Percentiles rank a stretch among this genome's conserved stretches.
Evolutionary conservation across 176 grass and related monocot species (phyloP).

Genomic region (Eragrostis curvula): DNA sequence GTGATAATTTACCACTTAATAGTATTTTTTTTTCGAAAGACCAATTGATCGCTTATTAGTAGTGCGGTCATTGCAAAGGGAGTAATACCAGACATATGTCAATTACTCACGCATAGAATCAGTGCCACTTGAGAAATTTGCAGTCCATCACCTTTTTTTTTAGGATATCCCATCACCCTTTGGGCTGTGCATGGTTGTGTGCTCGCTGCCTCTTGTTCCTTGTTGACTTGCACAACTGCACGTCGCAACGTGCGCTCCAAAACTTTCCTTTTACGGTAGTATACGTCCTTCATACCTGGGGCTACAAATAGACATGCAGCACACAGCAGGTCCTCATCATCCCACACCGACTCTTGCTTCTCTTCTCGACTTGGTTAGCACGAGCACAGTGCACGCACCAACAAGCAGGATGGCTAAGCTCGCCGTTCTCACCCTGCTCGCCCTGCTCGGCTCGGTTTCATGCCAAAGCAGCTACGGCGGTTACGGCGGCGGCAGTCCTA

Average conservation of each 20-base stretch:
- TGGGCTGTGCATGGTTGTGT: too few relatives aligned
- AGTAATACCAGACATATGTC: too few relatives aligned
- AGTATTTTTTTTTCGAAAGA: too few relatives aligned
- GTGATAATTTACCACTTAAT: too few relatives aligned
- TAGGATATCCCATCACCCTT: too few relatives aligned
- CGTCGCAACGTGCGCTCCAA: conserved; percentile 5
- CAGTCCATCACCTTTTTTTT: too few relatives aligned
- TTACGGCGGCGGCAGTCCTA: conserved; percentile 1
- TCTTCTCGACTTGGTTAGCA: not conserved
- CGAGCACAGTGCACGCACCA: not conserved
- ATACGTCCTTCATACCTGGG: not conserved
- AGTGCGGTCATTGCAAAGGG: too few relatives aligned
- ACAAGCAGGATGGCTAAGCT: conserved; percentile 16
- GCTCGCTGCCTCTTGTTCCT: too few relatives aligned
- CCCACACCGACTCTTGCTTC: not conserved
- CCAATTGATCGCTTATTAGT: too few relatives aligned
- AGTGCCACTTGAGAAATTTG: too few relatives aligned
- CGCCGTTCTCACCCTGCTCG: conserved; percentile 11
- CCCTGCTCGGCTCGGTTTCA: conserved; percentile 12
- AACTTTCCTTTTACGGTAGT: not conserved
- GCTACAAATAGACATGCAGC: not conserved
- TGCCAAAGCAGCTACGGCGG: conserved; percentile 14
- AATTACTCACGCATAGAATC: too few relatives aligned
- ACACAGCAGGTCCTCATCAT: not conserved
- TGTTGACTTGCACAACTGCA: not conserved